Conservation (phyloP, 169 alveolate species). For the Plasmodium knowlesi region DNA sequence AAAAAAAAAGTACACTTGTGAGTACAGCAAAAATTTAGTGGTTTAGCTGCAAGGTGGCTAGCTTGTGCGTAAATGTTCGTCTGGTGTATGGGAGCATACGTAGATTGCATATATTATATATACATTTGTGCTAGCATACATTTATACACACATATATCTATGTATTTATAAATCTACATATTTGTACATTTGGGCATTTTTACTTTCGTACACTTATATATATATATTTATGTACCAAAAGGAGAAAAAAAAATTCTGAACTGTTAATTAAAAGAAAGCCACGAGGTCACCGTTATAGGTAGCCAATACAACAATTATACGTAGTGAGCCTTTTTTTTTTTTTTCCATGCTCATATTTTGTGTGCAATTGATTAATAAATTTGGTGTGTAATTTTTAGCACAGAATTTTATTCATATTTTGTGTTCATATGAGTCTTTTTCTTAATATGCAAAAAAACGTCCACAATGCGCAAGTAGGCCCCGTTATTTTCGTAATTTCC, state of each 20-base stretch:
- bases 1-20: neutral
- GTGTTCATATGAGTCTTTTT: neutral
- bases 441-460: neutral
- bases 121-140: neutral
- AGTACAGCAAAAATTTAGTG: slow-evolving; percentile 17
- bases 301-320: neutral
- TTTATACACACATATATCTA: neutral
- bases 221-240: neutral
- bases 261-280: neutral
- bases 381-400: neutral
- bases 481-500: neutral
- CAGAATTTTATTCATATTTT: neutral
- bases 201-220: neutral
- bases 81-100: neutral
- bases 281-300: neutral
- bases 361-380: neutral
- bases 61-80: neutral
- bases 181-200: neutral
- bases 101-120: neutral
- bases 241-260: neutral
- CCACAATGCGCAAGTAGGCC: neutral
- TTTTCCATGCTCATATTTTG: neutral
- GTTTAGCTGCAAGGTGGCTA: slow-evolving; percentile 17
- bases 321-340: neutral
- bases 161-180: neutral